A percentile compares a stretch with the other conserved stretches of the same genome.
phyloP scores from a whole-genome alignment of 805 yeast genomes.

The Hanseniaspora singularis region DNA sequence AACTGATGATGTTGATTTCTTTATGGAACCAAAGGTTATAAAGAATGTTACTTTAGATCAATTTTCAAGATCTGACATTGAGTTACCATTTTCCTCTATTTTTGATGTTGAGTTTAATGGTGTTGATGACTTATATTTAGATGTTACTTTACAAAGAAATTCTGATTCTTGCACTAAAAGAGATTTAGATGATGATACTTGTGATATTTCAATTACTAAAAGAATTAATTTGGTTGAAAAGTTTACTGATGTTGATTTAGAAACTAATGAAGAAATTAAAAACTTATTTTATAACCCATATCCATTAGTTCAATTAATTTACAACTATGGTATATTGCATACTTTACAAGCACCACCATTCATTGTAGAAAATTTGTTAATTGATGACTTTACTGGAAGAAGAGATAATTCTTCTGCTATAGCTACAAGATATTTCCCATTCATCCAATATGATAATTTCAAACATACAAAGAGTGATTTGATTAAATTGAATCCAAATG shows the following conservation, averaged over 20 bases:
- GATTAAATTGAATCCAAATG: constrained; percentile 24
- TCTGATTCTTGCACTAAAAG: constrained; percentile 18
- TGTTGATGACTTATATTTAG: constrained; percentile 24
- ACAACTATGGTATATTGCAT: constrained; percentile 10
- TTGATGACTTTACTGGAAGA: constrained; percentile 19
- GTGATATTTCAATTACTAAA: constrained; percentile 18
- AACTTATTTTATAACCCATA: constrained; percentile 9
- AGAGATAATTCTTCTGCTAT: constrained; percentile 26
- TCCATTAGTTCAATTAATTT: constrained; percentile 9
- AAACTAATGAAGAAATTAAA: constrained; percentile 8
- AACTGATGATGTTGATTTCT: constrained; percentile 19
- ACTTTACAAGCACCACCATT: constrained; percentile 4
- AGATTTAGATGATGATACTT: constrained; percentile 17
- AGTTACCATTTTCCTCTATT: constrained; percentile 19
- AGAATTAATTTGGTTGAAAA: constrained; percentile 24
- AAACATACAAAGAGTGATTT: constrained; percentile 32
- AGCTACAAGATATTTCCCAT: constrained; percentile 30
- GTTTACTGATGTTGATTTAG: constrained; percentile 18
- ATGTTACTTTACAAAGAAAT: constrained; percentile 22
- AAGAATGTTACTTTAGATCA: constrained; percentile 6
- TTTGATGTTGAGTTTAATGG: constrained; percentile 24
- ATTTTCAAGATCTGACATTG: constrained; percentile 11
- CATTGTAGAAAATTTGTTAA: constrained; percentile 5
- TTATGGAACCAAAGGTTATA: background rate
- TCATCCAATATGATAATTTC: constrained; percentile 30